These are phyloP conservation scores for Albifimbria verrucaria DNA, from an alignment of 2,329 filamentous ascomycete species.

Conservation along the genomic window DNA sequence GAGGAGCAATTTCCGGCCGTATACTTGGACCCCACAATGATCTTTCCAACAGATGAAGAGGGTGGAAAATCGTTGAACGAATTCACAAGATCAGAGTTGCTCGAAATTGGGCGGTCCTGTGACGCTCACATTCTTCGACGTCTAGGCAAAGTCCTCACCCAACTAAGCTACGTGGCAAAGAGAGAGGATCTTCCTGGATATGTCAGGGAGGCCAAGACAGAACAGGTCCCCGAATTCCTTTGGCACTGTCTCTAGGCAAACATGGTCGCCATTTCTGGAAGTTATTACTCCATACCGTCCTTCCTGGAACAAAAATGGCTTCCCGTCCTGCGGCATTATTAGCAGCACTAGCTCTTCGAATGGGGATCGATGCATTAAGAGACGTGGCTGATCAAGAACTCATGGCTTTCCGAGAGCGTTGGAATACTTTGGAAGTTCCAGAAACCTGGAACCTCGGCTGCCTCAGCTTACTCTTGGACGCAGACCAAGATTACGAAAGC, in stretches of 20 bases:
- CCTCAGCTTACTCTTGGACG: conserved; percentile 42
- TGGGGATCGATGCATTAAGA: conserved; percentile 41
- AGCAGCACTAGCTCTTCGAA: conserved; percentile 43
- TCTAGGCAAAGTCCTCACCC: conserved; percentile 43
- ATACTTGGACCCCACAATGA: conserved; percentile 45
- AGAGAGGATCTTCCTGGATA: conserved; percentile 40
- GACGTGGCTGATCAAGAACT: conserved; percentile 39
- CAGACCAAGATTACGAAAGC: conserved; percentile 33
- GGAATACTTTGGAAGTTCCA: conserved; percentile 44
- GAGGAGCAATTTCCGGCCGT: conserved; percentile 43
- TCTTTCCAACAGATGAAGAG: conserved; percentile 20
- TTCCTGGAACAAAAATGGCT: conserved; percentile 45
- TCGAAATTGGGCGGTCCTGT: conserved; percentile 51
- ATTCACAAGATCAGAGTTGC: conserved; percentile 42
- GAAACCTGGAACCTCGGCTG: conserved; percentile 49
- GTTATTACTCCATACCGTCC: conserved; percentile 42
- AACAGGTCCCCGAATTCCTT: conserved; percentile 40
- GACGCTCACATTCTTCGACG: conserved; percentile 43
- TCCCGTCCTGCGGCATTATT: conserved; percentile 42
- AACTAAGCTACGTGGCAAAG: conserved; percentile 39
- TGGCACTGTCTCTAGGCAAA: conserved; percentile 33
- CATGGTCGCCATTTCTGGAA: conserved; percentile 42
- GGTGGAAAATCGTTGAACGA: conserved; percentile 21
- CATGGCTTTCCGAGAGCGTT: conserved; percentile 35
- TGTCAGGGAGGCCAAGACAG: conserved; percentile 26